phyloP scores from a whole-genome alignment of 2,329 filamentous ascomycete genomes.

The Coleophoma eucalyptorum region DNA sequence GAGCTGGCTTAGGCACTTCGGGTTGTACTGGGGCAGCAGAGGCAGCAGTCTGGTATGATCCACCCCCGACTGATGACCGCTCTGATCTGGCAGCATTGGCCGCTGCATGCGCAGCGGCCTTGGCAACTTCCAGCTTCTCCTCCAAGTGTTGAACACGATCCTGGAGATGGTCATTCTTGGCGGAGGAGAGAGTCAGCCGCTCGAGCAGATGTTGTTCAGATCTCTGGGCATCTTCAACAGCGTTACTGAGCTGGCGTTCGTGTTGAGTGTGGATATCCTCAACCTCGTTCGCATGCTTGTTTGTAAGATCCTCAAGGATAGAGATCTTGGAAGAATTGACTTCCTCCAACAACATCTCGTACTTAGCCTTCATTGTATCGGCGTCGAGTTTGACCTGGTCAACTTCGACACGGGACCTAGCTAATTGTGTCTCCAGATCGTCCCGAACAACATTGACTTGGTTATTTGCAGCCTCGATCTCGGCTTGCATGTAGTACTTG shows the following conservation, averaged over 20 bases:
- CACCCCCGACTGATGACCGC: not conserved
- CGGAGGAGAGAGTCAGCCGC: conserved; percentile 74
- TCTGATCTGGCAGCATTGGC: conserved; percentile 65
- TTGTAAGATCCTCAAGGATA: conserved; percentile 43
- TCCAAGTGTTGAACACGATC: conserved; percentile 83
- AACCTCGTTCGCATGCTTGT: conserved; percentile 63
- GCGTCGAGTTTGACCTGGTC: conserved; percentile 76
- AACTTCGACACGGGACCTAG: conserved; percentile 67
- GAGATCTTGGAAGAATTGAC: conserved; percentile 65
- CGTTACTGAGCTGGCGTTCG: conserved; percentile 68
- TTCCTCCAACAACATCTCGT: conserved; percentile 82
- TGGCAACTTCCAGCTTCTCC: conserved; percentile 86
- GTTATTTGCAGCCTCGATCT: conserved; percentile 79
- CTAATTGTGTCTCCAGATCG: conserved; percentile 76
- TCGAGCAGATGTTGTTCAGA: conserved; percentile 77
- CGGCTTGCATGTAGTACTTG: conserved; percentile 72
- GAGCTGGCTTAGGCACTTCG: conserved; percentile 25
- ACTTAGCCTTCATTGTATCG: conserved; percentile 75
- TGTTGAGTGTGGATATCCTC: conserved; percentile 76
- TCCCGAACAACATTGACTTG: conserved; percentile 80
- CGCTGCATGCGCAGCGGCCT: conserved; percentile 80
- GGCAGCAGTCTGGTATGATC: conserved; percentile 22
- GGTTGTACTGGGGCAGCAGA: conserved; percentile 29
- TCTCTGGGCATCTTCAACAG: conserved; percentile 77
- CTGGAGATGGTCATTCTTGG: conserved; percentile 80